Evolutionary conservation across 1,139 yeast genomes (phyloP).

Genomic region (Suhomyces atakaporum): DNA sequence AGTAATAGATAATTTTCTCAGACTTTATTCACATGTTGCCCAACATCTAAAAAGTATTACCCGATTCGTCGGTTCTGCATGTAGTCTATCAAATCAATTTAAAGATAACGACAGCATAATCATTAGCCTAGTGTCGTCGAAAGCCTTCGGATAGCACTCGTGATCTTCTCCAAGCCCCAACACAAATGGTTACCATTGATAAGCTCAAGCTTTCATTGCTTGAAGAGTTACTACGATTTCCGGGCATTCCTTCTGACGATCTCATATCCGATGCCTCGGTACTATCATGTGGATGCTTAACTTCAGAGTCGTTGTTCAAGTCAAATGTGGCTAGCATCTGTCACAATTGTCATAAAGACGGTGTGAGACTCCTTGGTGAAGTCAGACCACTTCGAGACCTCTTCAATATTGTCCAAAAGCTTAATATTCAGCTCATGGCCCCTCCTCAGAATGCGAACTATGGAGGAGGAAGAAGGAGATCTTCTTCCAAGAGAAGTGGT

Average conservation of each 20-base stretch:
- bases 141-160: too few species aligned
- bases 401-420: constrained; percentile 37
- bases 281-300: constrained; percentile 70
- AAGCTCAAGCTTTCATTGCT: constrained; percentile 27
- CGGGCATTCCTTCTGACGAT: constrained; percentile 23
- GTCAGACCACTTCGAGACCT: constrained; percentile 56
- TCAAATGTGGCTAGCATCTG: constrained; percentile 36
- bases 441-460: constrained; percentile 7
- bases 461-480: constrained; percentile 7
- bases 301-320: constrained; percentile 50
- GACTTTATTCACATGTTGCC: background rate
- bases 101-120: background rate
- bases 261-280: constrained; percentile 53
- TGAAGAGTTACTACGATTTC: constrained; percentile 34
- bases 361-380: constrained; percentile 42
- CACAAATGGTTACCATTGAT: constrained; percentile 27
- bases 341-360: constrained; percentile 47
- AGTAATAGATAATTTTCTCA: too few species aligned
- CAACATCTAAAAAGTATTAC: background rate
- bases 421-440: constrained; percentile 16
- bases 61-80: background rate
- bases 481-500: constrained; percentile 15
- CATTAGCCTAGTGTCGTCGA: too few species aligned
- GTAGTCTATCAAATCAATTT: background rate
- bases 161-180: too few species aligned